A percentile compares a stretch with the other conserved stretches of the same genome.
phyloP scores from a whole-genome alignment of 2,329 filamentous ascomycete genomes.

The Ophiostoma sp. region DNA sequence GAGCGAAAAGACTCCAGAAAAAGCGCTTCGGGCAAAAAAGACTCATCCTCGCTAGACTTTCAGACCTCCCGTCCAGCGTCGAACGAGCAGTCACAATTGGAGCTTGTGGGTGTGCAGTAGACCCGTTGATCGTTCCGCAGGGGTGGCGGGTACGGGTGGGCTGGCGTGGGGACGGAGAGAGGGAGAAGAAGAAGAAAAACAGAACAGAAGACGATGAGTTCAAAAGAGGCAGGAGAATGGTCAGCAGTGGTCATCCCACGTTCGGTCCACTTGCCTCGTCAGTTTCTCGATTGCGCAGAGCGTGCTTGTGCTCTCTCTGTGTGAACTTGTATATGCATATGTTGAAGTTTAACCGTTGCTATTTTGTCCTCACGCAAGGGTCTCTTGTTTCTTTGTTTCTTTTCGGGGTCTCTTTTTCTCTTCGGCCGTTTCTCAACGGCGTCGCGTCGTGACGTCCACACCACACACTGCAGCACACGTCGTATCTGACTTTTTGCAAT shows the following conservation, averaged over 20 bases:
- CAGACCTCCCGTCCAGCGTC: neutral
- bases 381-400: neutral
- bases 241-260: neutral
- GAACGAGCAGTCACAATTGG: neutral
- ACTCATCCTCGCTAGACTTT: neutral
- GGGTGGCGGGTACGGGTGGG: slow-evolving; percentile 13
- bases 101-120: neutral
- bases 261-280: slow-evolving; percentile 2
- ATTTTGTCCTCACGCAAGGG: neutral
- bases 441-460: neutral
- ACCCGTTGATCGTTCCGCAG: slow-evolving; percentile 12
- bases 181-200: neutral
- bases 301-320: neutral
- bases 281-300: slow-evolving; percentile 17
- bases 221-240: neutral
- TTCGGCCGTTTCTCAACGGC: neutral
- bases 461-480: neutral
- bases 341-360: neutral
- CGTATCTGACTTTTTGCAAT: neutral
- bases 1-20: neutral
- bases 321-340: neutral
- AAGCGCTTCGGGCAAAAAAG: neutral
- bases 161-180: neutral
- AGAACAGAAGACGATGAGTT: neutral
- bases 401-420: neutral